Evolutionary conservation across 495 filamentous ascomycete genomes (phyloP), one percentile per base, ranked within the genome.

Genomic region (Tetracladium marchalianum): DNA sequence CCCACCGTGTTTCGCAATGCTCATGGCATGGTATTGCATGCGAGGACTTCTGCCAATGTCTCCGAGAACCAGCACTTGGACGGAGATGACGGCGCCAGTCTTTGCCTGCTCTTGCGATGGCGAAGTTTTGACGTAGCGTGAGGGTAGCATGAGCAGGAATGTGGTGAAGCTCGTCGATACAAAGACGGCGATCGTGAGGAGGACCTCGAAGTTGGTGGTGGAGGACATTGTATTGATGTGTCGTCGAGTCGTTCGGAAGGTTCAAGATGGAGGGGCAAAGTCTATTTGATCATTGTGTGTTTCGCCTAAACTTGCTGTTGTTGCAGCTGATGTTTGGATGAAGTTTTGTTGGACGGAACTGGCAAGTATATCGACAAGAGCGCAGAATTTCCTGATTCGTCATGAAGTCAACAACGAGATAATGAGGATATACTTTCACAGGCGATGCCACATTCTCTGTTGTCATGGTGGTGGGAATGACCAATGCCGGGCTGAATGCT

Each of bases 11-110:
- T 78, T 85, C 17, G 90, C 89, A 59, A 97, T 81, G 60, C 90
- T 96, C 49, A 95, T 62, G 16, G 90, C 88, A 76, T 99, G 92
- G 59, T 99, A 96, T 62, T 96, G 92, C 92, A 99, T 99, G 48
- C 92, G 85, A 18, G 92, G 92, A 61, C 88, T 95, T 31, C 89
- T 78, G 18, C 92, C 92, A 63, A 99, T 92, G 58, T 99, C 92
- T 11, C 92, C 92, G n/a, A 99, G 75, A 35, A 99, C 92, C n/a
- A 97, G 73, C 31, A 99, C 76, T 57, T 94, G 87, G 19, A 85
- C 72, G 5, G 75, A 73, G 17, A 71, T 64, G 12, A 31, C 24
- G 15, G 43, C 33, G 9, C 35, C 44, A 32, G 37, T 24, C 12
- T 31, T 44, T 17, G 38, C n/a, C 13, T 39, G 47, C n/a, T 35